Evolutionary conservation across 495 filamentous ascomycete species (phyloP), one percentile per base, ranked within the genome.

Genomic region (Wilcoxina mikolae): DNA sequence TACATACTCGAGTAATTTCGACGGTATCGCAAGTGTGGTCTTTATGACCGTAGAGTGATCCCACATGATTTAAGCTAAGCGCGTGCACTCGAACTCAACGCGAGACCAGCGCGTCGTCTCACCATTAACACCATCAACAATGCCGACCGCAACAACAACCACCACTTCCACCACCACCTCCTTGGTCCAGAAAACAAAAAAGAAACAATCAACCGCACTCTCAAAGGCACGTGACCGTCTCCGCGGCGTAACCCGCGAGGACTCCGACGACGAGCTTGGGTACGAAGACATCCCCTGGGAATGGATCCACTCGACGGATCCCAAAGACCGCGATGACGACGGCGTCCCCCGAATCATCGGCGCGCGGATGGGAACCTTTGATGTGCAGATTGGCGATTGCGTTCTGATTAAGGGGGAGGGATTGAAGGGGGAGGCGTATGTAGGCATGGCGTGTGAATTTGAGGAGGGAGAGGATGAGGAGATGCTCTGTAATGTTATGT

Each of bases 211-310:
- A 58, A 28, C 42, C 53, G 24, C 49, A 3, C 51, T 64, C 26
- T 58, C 54, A 23, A 72, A 70, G 3, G 80, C 81, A 23, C 77
- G 77, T 47, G 72, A 77, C 63, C 80, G 76, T 62, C 76, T 87
- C 54, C 75, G 75, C 46, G 78, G 79, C 23, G 71, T 90, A n/a
- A 68, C 73, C 12, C 75, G 85, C 55, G 87, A 93, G 53, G 87
- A 93, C 65, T 94, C 87, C 11, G 90, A 95, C 70, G 88, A 95
- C 60, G 90, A 95, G 65, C 74, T 93, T 9, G 87, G 87, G 18
- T 71, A 78, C 17, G 87, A 91, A 51, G 87, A 94, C 67, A 72
- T 74, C 39, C 86, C 87, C 0, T 98, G 91, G 91, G 80, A 93
- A 65, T 98, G 89, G 90, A 80, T 95, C 26, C 47, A 54, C 7